Base-by-base conservation (phyloP, 495 filamentous ascomycete species). In the Tuber brumale region DNA sequence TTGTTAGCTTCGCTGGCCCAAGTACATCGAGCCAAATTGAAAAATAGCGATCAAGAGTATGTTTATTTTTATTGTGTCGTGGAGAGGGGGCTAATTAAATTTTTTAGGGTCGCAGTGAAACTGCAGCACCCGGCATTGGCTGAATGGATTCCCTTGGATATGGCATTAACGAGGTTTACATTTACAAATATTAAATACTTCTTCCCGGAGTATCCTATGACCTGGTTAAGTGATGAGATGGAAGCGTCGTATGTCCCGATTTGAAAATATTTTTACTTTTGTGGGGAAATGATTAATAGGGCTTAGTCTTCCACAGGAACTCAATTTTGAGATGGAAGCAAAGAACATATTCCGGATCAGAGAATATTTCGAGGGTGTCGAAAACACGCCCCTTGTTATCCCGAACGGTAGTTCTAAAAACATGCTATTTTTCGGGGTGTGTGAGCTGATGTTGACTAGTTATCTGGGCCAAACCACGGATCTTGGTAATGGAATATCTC, bases 161-260 rank as follows among this genome's bases (percentile, higher is more conserved):
- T 98, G 76, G 89, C 90, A 1, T 87, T 98, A 75, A 99, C 95
- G 7, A 86, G 88, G 46, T 94, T 96, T 77, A 96, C 94, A 2
- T 98, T 99, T 82, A 90, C 90, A 12, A 94, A 90, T 43, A 86
- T 99, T 76, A 97, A 95, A 81, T 88, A 88, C 57, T 97, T 94
- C 86, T 99, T 99, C 82, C 96, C 96, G 6, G 94, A 97, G 77
- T 99, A 99, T 83, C 95, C 98, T 84, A 86, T 99, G 72, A 93
- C 95, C 78, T 99, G 96, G 96, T 86, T 99, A 12, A 93, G 94
- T 9, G 89, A 91, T 44, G 96, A 99, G 83, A 94, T 98, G 90
- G 94, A 97, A 76, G 83, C 88, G 39, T 97, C 94, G 80, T 76
- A 74, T 61, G 75, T 74, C 39, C 14, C 27, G 2, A 66, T 35